These are phyloP conservation scores for Hagleromyces aurorensis DNA, from an alignment of 805 yeast species.

Conservation along the genomic window DNA sequence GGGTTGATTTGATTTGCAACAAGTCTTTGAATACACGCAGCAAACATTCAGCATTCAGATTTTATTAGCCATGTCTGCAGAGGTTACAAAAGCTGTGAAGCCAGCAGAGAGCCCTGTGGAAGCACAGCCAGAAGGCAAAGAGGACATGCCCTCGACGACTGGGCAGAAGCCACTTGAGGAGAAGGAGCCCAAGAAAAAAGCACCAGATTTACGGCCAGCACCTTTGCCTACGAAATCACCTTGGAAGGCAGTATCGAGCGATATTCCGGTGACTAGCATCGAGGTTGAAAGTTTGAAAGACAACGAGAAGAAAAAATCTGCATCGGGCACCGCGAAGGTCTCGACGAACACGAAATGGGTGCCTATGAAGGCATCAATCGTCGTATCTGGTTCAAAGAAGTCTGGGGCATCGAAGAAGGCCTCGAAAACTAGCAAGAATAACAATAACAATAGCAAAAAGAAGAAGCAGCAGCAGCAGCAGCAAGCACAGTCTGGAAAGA, in stretches of 20 bases:
- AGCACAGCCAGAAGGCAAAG: too few relatives aligned
- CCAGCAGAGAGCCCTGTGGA: constrained; percentile 4
- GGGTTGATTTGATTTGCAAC: too few relatives aligned
- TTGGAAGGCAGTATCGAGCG: constrained; percentile 25
- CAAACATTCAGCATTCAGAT: too few relatives aligned
- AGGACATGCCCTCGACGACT: too few relatives aligned
- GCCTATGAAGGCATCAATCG: constrained; percentile 55
- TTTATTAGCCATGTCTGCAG: constrained; percentile 5
- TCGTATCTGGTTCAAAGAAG: constrained; percentile 29
- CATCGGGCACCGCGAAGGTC: constrained; percentile 12
- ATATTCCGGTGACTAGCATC: constrained; percentile 21
- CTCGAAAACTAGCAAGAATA: constrained; percentile 6
- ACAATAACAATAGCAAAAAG: constrained; percentile 9
- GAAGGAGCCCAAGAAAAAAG: constrained; percentile 8
- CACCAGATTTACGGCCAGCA: constrained; percentile 26
- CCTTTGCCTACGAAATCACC: constrained; percentile 31
- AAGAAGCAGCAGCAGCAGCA: constrained; percentile 13
- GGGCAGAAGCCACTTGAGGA: constrained; percentile 1
- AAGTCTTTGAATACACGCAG: too few relatives aligned
- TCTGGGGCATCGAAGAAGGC: constrained; percentile 12
- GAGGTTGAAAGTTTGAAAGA: constrained; percentile 14
- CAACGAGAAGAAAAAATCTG: constrained; percentile 14
- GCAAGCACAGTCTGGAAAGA: constrained; percentile 4
- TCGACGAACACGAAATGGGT: constrained; percentile 48
- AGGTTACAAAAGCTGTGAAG: constrained; percentile 4